Base-by-base conservation (phyloP, 129 eudicot genomes). In the Glebionis coronaria region DNA sequence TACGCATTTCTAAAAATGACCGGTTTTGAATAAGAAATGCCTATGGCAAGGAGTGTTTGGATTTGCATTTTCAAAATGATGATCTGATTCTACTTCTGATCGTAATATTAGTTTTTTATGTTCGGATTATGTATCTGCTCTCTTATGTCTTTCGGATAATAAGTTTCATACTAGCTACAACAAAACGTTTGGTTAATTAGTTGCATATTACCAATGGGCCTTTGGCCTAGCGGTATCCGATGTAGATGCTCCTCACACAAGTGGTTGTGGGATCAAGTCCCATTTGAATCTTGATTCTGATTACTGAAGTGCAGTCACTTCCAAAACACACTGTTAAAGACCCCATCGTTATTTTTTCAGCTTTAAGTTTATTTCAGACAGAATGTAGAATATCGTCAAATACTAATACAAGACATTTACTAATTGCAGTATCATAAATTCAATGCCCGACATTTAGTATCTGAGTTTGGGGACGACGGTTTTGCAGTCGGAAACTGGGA, bases 401-500 rank as follows among this genome's bases (percentile, higher is more conserved):
- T 64, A 12, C 66, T 73, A 15, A 73, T 29, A 44, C 13, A 55
- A 42, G 14, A 18, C 52, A 28, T 16, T 56, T 54, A 65, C 40
- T 49, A 58, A 35, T 25, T 73, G 65, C 91, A 92, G 98, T 62
- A 79, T 75, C 85, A 72, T 5, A 92, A 79, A 74, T 72, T 80
- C 14, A 86, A 82, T 53, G 98, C 73, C 58, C 71, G 73, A 18
- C 72, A 70, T n/a, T 75, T 87, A n/a, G 78, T 78, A 16, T 89
- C 97, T 20, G 97, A 94, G 69, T 94, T 94, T 68, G 99, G 97
- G 50, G 99, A 90, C 45, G 97, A 94, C 44, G 82, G 78, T 76
- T 94, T 94, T 76, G 87, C 95, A 1, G 81, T 90, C 11, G 99
- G 97, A 56, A 83, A 84, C 44, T 94, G 99, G 99, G 99, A 94